Evolutionary conservation across 108 stramenopile genomes (phyloP), one percentile per base, ranked within the genome.

Genomic region (Epithemia pelagica): DNA sequence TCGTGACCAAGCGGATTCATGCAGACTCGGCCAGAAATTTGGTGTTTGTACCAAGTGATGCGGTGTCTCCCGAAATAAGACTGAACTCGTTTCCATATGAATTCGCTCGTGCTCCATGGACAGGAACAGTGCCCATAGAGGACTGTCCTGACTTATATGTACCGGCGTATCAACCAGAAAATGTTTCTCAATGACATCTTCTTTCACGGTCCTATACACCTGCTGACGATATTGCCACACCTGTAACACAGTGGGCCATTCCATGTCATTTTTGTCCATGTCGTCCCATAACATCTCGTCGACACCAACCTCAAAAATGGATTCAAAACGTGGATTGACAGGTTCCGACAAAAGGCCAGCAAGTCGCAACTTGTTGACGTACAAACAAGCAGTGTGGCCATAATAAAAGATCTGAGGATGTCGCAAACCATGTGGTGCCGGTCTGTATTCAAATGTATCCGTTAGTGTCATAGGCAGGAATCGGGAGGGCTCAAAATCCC

Each of bases 281-380:
- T 89, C 91, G 76, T 91, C 97, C 97, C 97, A 97, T 0, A 88
- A 73, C 97, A 97, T 97, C 76, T 97, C 97, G 66, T 97, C 97
- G 0, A 96, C 96, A 23, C 97, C 97, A 5, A 92, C 89, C 65
- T 96, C 96, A 60, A 95, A 95, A 59, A 97, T 84, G 63, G 78
- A 80, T 79, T 97, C 95, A 71, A 94, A 89, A 71, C 94, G 86
- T 22, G 84, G 71, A 70, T 89, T 82, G 57, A 89, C 84, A 22
- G 84, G 86, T 57, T 89, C 80, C 27, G 58, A 25, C 28, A 96
- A 37, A 1, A 96, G 82, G 18, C 95, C 94, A 22, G 91, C 81
- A 8, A 95, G 86, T 30, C 89, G 81, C 1, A 97, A 74, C 65
- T 97, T 97, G 82, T 97, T 97, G 58, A 95, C 73, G 74, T 95